Percentiles rank a stretch among this genome's conserved stretches.
Conservation (phyloP, 2,329 filamentous ascomycete species). For the Laburnicola sp. region DNA sequence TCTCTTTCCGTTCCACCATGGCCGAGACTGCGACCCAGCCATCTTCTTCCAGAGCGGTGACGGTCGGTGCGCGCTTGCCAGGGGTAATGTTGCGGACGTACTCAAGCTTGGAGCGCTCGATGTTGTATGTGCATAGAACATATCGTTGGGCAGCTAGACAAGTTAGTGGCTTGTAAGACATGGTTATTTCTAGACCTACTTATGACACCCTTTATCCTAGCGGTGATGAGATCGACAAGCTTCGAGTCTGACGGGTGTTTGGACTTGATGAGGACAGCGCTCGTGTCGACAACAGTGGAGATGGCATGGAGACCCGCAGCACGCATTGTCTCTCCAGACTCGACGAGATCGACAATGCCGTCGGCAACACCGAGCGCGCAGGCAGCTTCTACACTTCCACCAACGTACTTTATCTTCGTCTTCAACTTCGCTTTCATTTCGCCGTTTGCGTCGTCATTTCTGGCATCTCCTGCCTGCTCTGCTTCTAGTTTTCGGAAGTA, state of each 20-base stretch:
- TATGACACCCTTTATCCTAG: conserved; percentile 89
- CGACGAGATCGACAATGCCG: conserved; percentile 95
- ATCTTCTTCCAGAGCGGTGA: conserved; percentile 84
- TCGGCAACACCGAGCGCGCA: conserved; percentile 95
- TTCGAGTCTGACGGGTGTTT: conserved; percentile 77
- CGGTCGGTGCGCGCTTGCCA: conserved; percentile 88
- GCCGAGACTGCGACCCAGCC: conserved; percentile 93
- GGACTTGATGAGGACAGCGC: conserved; percentile 89
- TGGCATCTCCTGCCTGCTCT: conserved; percentile 40
- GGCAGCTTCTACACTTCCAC: conserved; percentile 95
- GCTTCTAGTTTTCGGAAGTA: conserved; percentile 83
- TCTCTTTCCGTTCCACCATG: conserved; percentile 88
- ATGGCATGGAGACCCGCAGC: conserved; percentile 92
- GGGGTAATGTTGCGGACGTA: conserved; percentile 79
- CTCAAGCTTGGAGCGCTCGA: conserved; percentile 69
- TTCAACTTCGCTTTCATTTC: conserved; percentile 62
- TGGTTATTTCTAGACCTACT: conserved; percentile 52
- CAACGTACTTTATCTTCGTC: conserved; percentile 91
- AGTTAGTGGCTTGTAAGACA: conserved; percentile 14
- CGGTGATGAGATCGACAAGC: conserved; percentile 80
- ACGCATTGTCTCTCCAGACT: conserved; percentile 98
- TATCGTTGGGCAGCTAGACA: conserved; percentile 77
- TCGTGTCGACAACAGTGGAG: conserved; percentile 86
- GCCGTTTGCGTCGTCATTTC: conserved; percentile 23
- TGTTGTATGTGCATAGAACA: conserved; percentile 95